Conservation (phyloP, 257 asterid genomes). For the Avicennia marina region DNA sequence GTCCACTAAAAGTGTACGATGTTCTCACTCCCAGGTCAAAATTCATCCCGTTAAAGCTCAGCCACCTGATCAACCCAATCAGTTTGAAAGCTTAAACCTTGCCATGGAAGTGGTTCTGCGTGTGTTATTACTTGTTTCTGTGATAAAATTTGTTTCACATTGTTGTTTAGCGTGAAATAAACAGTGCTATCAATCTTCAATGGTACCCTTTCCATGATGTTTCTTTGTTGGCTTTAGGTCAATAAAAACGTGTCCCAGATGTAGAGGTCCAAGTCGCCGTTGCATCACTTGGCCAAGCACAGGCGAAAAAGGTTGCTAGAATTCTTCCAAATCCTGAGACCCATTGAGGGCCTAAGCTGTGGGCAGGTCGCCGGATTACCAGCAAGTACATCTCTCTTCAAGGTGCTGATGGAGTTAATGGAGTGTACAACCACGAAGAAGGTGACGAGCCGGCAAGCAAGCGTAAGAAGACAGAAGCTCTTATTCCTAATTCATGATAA, state of each 20-base stretch:
- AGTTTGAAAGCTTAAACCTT: conserved; percentile 83
- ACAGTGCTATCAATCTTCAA: too few species aligned
- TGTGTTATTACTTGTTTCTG: conserved; percentile 28
- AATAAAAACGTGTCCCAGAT: background rate
- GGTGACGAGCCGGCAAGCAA: conserved; percentile 56
- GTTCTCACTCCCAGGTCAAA: conserved; percentile 47
- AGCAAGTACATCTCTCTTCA: conserved; percentile 82
- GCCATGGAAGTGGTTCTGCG: conserved; percentile 80
- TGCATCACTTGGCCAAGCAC: conserved; percentile 94
- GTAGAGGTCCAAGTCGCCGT: conserved; percentile 83
- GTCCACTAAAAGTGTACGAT: too few species aligned
- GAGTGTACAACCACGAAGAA: conserved; percentile 20
- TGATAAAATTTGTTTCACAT: too few species aligned
- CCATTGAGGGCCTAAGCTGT: conserved; percentile 98
- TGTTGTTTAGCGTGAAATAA: too few species aligned
- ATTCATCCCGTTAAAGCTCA: conserved; percentile 92
- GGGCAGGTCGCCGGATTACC: conserved; percentile 88
- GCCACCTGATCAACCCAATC: conserved; percentile 69
- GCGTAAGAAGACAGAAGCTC: conserved; percentile 80
- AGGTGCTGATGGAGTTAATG: conserved; percentile 67
- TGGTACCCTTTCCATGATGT: background rate
- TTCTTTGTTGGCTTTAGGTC: background rate
- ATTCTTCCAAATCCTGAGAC: conserved; percentile 92
- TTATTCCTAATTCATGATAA: conserved; percentile 35
- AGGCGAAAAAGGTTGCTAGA: conserved; percentile 90